Evolutionary conservation across 495 filamentous ascomycete genomes (phyloP).

Genomic region (Lasiosphaeris hirsuta): DNA sequence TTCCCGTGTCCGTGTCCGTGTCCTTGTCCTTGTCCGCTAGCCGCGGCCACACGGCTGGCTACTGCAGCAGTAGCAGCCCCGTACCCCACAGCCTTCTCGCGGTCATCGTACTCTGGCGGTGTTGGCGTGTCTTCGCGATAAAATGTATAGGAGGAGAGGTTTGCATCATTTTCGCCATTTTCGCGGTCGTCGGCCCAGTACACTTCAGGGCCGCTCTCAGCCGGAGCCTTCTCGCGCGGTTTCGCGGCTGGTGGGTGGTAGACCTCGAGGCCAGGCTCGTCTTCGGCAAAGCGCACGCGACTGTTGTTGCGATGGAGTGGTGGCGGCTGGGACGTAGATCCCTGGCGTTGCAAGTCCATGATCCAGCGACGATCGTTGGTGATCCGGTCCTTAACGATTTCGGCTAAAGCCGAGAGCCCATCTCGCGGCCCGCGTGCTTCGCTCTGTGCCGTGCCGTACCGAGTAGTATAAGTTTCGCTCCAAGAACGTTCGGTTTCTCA

Average conservation of each 20-base stretch:
- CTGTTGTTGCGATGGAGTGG: conserved; percentile 2
- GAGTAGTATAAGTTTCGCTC: neutral
- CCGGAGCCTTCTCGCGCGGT: neutral
- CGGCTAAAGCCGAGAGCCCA: conserved; percentile 23
- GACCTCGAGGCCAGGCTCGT: conserved; percentile 13
- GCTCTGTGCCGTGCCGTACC: neutral
- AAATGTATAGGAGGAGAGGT: conserved; percentile 31
- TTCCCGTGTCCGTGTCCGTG: neutral
- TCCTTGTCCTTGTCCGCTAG: neutral
- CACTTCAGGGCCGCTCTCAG: conserved; percentile 15
- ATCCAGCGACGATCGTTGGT: conserved; percentile 7
- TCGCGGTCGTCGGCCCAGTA: conserved; percentile 33
- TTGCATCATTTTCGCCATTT: conserved; percentile 17
- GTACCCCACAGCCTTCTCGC: conserved; percentile 14
- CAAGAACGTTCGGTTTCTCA: neutral
- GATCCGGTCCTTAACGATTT: conserved; percentile 3
- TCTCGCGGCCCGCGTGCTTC: conserved; percentile 15
- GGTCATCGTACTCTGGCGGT: conserved; percentile 21
- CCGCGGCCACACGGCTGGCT: neutral
- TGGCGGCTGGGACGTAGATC: conserved; percentile 19
- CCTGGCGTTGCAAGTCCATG: conserved; percentile 18
- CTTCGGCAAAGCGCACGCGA: conserved; percentile 30
- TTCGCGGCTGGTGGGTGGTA: conserved; percentile 7
- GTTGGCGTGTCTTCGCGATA: conserved; percentile 36
- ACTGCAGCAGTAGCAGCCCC: neutral